Evolutionary conservation across 1,284 basidiomycete species (phyloP).

Genomic region (Pseudozyma thailandica): DNA sequence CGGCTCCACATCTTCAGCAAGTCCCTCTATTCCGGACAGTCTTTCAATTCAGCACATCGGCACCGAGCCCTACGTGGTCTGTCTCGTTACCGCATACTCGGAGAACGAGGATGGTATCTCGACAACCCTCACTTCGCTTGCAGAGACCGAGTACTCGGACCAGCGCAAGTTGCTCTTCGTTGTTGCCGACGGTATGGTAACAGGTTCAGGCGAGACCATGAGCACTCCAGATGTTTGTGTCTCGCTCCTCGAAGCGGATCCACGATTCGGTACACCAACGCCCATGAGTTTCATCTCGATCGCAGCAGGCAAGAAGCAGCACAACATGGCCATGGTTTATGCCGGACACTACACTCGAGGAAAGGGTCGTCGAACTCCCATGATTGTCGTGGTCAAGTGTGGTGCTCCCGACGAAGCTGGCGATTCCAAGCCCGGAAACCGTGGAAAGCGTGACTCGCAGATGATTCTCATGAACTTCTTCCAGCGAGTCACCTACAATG

Average conservation of each 20-base stretch:
- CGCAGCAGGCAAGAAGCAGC: slow-evolving; percentile 84
- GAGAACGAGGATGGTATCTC: slow-evolving; percentile 92
- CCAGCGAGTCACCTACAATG: slow-evolving; percentile 97
- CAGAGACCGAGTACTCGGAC: slow-evolving; percentile 89
- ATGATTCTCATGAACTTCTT: slow-evolving; percentile 99
- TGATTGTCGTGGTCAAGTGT: slow-evolving; percentile 96
- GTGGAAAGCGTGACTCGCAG: slow-evolving; percentile 98
- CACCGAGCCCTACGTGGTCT: slow-evolving; percentile 87
- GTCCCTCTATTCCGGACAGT: slow-evolving; percentile 36
- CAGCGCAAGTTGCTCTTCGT: slow-evolving; percentile 90
- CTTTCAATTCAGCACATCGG: slow-evolving; percentile 58
- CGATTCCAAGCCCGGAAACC: slow-evolving; percentile 95
- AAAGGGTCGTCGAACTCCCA: slow-evolving; percentile 86
- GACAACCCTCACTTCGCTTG: slow-evolving; percentile 92
- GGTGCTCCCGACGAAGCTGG: slow-evolving; percentile 78
- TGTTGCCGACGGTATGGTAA: slow-evolving; percentile 98
- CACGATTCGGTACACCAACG: slow-evolving; percentile 92
- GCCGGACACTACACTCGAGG: slow-evolving; percentile 88
- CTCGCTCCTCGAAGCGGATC: slow-evolving; percentile 88
- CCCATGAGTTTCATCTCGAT: slow-evolving; percentile 95
- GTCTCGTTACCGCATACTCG: slow-evolving; percentile 96
- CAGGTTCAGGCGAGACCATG: slow-evolving; percentile 90
- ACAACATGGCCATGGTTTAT: slow-evolving; percentile 97
- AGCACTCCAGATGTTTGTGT: slow-evolving; percentile 98
- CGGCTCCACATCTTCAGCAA: slow-evolving; percentile 27